phyloP scores from a whole-genome alignment of 371 early-diverging fungal species.

The Mucor irregularis region DNA sequence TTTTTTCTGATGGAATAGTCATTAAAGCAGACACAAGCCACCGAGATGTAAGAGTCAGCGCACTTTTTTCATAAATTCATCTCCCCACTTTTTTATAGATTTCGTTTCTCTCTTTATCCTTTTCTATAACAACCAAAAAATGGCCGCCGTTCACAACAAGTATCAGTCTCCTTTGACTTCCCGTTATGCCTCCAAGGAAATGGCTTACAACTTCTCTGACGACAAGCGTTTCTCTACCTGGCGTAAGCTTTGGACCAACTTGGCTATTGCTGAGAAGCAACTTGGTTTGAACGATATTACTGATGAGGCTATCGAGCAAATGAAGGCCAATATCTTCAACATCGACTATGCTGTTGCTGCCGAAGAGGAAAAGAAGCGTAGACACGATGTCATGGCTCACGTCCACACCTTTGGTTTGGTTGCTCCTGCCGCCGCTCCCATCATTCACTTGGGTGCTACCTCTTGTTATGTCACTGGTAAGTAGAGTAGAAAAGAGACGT shows the following conservation, averaged over 20 bases:
- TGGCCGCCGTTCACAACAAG: slow-evolving; percentile 55
- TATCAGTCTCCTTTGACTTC: slow-evolving; percentile 94
- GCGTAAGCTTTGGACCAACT: slow-evolving; percentile 93
- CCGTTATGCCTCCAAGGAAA: slow-evolving; percentile 96
- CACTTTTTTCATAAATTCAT: neutral
- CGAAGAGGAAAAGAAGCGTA: slow-evolving; percentile 90
- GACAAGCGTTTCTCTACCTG: slow-evolving; percentile 94
- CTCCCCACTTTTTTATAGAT: neutral
- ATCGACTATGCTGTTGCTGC: slow-evolving; percentile 92
- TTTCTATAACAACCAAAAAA: neutral
- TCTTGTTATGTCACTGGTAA: slow-evolving; percentile 92
- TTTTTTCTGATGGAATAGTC: too few relatives aligned
- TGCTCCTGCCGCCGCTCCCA: slow-evolving; percentile 89
- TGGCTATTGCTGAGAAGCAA: slow-evolving; percentile 92
- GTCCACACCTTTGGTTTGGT: slow-evolving; percentile 95
- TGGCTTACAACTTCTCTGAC: slow-evolving; percentile 95
- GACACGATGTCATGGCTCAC: slow-evolving; percentile 99
- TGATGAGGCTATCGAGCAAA: slow-evolving; percentile 85
- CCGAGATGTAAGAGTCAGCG: slow-evolving; percentile 15
- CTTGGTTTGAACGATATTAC: slow-evolving; percentile 88
- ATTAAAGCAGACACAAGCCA: too few relatives aligned
- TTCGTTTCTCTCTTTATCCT: neutral
- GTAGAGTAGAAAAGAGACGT: neutral
- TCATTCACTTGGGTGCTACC: slow-evolving; percentile 97
- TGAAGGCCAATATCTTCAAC: slow-evolving; percentile 83